These are phyloP conservation scores for Fusarium sulawesiense DNA, from an alignment of 2,329 filamentous ascomycete species.

Conservation along the genomic window DNA sequence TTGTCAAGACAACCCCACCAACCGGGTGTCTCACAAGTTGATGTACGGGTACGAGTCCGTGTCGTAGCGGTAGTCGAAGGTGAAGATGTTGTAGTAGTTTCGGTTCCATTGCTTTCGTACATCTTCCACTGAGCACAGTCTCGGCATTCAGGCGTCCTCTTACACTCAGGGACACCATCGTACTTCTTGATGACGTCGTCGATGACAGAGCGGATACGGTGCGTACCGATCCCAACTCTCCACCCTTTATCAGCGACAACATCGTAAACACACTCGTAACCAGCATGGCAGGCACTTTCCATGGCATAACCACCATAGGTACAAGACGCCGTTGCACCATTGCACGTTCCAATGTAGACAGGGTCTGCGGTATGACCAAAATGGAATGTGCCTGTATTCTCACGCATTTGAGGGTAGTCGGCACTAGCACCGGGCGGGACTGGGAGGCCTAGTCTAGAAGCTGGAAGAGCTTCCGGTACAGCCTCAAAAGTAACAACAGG, in stretches of 20 bases:
- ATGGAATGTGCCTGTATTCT: conserved; percentile 83
- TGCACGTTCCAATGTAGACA: conserved; percentile 93
- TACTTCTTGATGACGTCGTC: conserved; percentile 87
- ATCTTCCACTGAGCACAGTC: conserved; percentile 96
- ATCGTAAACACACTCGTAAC: conserved; percentile 89
- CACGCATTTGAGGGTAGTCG: conserved; percentile 74
- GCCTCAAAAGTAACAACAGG: conserved; percentile 95
- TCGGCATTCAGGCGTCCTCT: conserved; percentile 80
- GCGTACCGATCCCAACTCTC: conserved; percentile 89
- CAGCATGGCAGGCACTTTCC: conserved; percentile 92
- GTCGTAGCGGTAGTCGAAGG: conserved; percentile 63
- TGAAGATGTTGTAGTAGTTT: conserved; percentile 73
- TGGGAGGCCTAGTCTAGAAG: conserved; percentile 84
- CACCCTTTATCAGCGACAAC: conserved; percentile 92
- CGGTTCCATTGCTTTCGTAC: conserved; percentile 90
- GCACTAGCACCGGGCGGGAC: conserved; percentile 82
- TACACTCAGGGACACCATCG: conserved; percentile 81
- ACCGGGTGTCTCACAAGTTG: conserved; percentile 89
- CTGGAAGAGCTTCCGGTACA: conserved; percentile 89
- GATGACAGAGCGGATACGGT: conserved; percentile 91
- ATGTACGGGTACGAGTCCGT: conserved; percentile 80
- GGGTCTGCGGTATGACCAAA: conserved; percentile 97
- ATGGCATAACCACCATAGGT: conserved; percentile 93
- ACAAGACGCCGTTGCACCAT: conserved; percentile 87
- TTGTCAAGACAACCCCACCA: conserved; percentile 88